Base-by-base conservation (phyloP, 2,329 filamentous ascomycete genomes). In the Chaetomiaceae sp. region DNA sequence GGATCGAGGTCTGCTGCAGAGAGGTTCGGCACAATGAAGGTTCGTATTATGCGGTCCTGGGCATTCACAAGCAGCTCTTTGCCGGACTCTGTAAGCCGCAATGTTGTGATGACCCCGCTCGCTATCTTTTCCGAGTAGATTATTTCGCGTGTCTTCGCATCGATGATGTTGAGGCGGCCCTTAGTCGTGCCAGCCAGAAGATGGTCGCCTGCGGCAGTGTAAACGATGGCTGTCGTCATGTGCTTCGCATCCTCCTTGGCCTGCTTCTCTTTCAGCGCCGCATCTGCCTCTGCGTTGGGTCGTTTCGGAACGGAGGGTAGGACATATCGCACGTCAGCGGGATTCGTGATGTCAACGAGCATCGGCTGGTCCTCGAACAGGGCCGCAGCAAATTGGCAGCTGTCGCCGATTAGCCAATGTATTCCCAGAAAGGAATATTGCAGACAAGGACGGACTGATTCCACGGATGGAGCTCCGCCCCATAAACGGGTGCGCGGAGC, bases 81-180 rank as follows among this genome's bases (percentile, higher is more conserved):
- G 2, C 95, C 95, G 3, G 92, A 95, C 21, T 79, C 78, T 3
- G 90, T 91, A 53, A 96, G 80, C 7, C 92, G 85, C 57, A 97
- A 78, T 21, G 92, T 88, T 6, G 95, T 92, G 21, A 99, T 87
- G 6, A 95, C 87, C 29, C 90, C 90, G 61, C 83, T 84, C 64
- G 90, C 95, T 51, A 96, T 82, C 60, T 94, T 89, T 50, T 87
- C 90, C 13, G 90, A 95, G 74, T 94, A 91, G 62, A 96, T 89
- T 10, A 92, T 89, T 58, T 89, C 82, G 65, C 82, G 84, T 0
- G 89, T 89, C 57, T 82, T 80, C 2, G 87, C 86, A 62, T 95
- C 89, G 65, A 99, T 94, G 56, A 99, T 89, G 70, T 99, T 99
- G 55, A 99, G 78, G 78, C 90, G 95, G 51, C 94, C 94, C 70